Conservation (phyloP, 1,284 basidiomycete species). For the Ceratobasidium sp. region DNA sequence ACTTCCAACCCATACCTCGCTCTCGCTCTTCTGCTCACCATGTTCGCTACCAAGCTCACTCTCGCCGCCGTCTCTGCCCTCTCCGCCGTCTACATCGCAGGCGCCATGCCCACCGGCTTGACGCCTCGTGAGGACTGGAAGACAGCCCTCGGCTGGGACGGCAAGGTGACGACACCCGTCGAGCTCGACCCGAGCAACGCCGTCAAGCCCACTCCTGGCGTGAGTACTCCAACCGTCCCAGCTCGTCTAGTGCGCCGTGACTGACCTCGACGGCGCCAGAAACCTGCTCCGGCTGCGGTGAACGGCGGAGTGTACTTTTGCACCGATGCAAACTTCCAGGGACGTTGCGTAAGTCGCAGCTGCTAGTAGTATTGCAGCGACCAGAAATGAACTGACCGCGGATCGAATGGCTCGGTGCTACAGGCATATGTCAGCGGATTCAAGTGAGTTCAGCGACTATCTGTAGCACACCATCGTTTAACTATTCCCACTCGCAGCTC, state of each 20-base stretch:
- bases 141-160: slow-evolving; percentile 13
- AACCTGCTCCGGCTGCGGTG: slow-evolving; percentile 20
- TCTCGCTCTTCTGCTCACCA: slow-evolving; percentile 16
- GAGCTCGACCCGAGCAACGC: slow-evolving; percentile 13
- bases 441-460: not conserved
- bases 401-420: not conserved
- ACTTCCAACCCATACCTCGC: not conserved
- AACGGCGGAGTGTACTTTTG: slow-evolving; percentile 32
- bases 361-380: not conserved
- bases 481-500: not conserved
- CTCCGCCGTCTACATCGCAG: not conserved
- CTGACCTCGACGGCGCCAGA: not conserved
- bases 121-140: slow-evolving; percentile 22
- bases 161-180: slow-evolving; percentile 21
- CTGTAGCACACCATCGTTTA: not conserved
- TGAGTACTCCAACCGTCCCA: not conserved
- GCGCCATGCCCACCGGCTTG: slow-evolving; percentile 5
- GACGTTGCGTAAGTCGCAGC: slow-evolving; percentile 4
- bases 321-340: not conserved
- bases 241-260: not conserved
- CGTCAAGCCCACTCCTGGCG: slow-evolving; percentile 8
- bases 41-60: slow-evolving; percentile 26
- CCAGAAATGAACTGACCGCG: not conserved
- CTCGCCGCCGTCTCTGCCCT: slow-evolving; percentile 10
- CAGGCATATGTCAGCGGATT: slow-evolving; percentile 4